Percentiles rank a stretch among this genome's conserved stretches.
phyloP scores from a whole-genome alignment of 2,329 filamentous ascomycete species.

The Geosmithia morbida region DNA sequence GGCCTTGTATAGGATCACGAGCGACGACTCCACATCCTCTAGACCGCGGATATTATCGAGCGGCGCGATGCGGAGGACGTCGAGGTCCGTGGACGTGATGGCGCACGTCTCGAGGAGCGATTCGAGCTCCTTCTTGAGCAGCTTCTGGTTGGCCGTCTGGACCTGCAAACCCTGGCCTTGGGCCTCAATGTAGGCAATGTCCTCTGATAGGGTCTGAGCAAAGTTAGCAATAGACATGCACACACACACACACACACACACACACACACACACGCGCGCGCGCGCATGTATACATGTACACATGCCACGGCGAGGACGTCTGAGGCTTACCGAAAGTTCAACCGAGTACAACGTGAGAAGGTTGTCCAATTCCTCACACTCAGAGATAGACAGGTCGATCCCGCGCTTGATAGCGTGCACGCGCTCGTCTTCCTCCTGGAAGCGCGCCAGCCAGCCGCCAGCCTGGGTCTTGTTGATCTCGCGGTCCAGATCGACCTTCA shows the following conservation, averaged over 20 bases:
- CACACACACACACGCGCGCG: no score
- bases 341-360: slow-evolving; percentile 88
- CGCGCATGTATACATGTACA: neutral
- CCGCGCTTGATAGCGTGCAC: slow-evolving; percentile 75
- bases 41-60: slow-evolving; percentile 58
- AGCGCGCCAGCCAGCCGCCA: slow-evolving; percentile 77
- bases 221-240: slow-evolving; percentile 5
- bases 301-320: neutral
- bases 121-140: slow-evolving; percentile 79
- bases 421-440: slow-evolving; percentile 77
- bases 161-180: slow-evolving; percentile 95
- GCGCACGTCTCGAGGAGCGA: slow-evolving; percentile 83
- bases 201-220: slow-evolving; percentile 72
- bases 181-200: slow-evolving; percentile 93
- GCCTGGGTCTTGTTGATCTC: slow-evolving; percentile 86
- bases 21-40: slow-evolving; percentile 60
- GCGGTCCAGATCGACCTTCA: slow-evolving; percentile 71
- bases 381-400: slow-evolving; percentile 78
- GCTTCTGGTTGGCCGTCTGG: slow-evolving; percentile 91
- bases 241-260: neutral
- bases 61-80: slow-evolving; percentile 57
- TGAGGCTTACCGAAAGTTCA: slow-evolving; percentile 62
- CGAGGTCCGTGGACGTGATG: slow-evolving; percentile 62
- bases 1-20: slow-evolving; percentile 78
- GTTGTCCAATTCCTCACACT: slow-evolving; percentile 94